These are phyloP conservation scores for Neurospora terricola DNA, from an alignment of 495 filamentous ascomycete genomes.

Conservation along the genomic window DNA sequence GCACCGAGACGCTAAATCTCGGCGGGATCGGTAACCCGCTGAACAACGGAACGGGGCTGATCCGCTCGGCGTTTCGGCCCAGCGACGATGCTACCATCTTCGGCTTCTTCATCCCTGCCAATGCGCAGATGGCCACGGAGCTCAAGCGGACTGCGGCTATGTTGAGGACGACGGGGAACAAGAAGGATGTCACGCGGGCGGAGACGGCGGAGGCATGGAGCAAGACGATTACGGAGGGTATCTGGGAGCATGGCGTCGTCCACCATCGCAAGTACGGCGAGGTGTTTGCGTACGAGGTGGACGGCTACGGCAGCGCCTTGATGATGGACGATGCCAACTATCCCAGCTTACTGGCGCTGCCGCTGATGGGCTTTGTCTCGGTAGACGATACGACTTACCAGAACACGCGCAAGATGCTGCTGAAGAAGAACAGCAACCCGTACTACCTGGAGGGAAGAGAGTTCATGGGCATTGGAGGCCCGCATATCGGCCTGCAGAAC, in stretches of 20 bases:
- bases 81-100: conserved; percentile 95
- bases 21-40: conserved; percentile 82
- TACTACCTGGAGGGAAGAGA: conserved; percentile 74
- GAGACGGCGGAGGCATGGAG: conserved; percentile 51
- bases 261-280: conserved; percentile 69
- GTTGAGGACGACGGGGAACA: conserved; percentile 47
- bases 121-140: conserved; percentile 92
- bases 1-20: conserved; percentile 85
- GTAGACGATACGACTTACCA: conserved; percentile 59
- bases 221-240: conserved; percentile 58
- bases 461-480: conserved; percentile 76
- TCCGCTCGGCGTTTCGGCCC: conserved; percentile 90
- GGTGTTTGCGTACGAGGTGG: conserved; percentile 95
- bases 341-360: conserved; percentile 79
- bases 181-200: conserved; percentile 35
- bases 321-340: conserved; percentile 98
- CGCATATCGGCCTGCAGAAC: conserved; percentile 69
- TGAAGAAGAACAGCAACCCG: conserved; percentile 69
- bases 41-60: conserved; percentile 69
- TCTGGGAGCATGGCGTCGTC: conserved; percentile 89
- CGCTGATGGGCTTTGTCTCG: conserved; percentile 74
- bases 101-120: conserved; percentile 91
- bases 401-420: conserved; percentile 88
- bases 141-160: conserved; percentile 66
- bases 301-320: conserved; percentile 84